Evolutionary conservation across 495 filamentous ascomycete genomes (phyloP).

Genomic region (Hyaloscypha finlandica): DNA sequence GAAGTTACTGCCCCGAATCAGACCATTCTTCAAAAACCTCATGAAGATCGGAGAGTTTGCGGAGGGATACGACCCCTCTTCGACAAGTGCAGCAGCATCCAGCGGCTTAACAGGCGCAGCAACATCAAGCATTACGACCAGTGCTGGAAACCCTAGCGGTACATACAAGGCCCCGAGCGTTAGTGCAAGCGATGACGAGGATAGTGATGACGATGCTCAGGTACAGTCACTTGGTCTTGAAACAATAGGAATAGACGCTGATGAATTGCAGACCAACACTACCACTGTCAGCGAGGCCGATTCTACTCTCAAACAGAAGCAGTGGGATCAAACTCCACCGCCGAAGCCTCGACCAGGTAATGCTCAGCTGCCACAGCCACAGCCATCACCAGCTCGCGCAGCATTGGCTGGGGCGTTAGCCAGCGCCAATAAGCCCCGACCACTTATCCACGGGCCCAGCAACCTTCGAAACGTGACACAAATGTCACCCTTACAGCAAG

Average conservation of each 20-base stretch:
- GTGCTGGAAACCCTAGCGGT: background rate
- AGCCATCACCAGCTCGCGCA: conserved; percentile 2
- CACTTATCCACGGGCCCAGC: conserved; percentile 7
- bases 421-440: background rate
- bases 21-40: too few species aligned
- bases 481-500: conserved; percentile 17
- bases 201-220: too few species aligned
- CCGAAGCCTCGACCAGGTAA: conserved; percentile 27
- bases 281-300: background rate
- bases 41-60: too few species aligned
- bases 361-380: conserved; percentile 17
- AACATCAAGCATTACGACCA: background rate
- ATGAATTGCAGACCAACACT: background rate
- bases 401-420: background rate
- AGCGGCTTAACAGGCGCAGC: background rate
- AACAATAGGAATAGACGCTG: background rate
- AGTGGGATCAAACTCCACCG: conserved; percentile 7
- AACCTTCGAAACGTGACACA: conserved; percentile 16
- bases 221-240: too few species aligned
- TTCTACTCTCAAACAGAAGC: conserved; percentile 1
- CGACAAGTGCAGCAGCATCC: too few species aligned
- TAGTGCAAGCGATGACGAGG: background rate
- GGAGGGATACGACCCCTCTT: too few species aligned
- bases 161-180: background rate
- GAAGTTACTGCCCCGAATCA: too few species aligned